Conservation (phyloP, 1,284 basidiomycete genomes). For the Schizopora paradoxa region DNA sequence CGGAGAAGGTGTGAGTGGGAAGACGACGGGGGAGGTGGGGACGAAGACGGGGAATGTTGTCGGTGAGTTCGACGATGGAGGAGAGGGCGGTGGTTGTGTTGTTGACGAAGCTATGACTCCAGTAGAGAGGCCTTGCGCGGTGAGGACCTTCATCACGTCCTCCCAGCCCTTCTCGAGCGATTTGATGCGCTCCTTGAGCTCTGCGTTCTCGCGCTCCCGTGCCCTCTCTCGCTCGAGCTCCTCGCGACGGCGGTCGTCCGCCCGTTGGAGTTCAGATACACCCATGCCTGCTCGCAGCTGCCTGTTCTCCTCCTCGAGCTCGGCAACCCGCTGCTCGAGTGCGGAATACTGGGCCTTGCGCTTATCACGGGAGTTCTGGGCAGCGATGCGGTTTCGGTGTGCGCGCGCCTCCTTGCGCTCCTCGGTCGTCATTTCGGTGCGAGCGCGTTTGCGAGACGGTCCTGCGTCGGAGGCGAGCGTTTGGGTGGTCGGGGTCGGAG, state of each 20-base stretch:
- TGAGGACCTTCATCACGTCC: conserved; percentile 66
- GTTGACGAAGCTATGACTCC: conserved; percentile 26
- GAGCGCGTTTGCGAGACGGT: conserved; percentile 62
- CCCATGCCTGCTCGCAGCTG: conserved; percentile 37
- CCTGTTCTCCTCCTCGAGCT: conserved; percentile 43
- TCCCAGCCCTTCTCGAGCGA: conserved; percentile 77
- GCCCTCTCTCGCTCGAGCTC: conserved; percentile 43
- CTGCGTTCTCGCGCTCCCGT: conserved; percentile 64
- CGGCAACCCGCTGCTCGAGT: conserved; percentile 37
- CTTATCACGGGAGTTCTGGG: conserved; percentile 78
- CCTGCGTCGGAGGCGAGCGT: conserved; percentile 28
- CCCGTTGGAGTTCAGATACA: conserved; percentile 25
- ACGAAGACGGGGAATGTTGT: conserved; percentile 31
- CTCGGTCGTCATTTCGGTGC: conserved; percentile 55
- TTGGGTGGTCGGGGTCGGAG: conserved; percentile 26
- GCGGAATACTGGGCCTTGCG: conserved; percentile 69
- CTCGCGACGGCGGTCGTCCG: conserved; percentile 25
- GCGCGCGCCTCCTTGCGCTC: conserved; percentile 79
- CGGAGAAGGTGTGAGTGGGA: conserved; percentile 28
- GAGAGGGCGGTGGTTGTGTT: conserved; percentile 23
- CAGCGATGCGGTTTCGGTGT: conserved; percentile 74
- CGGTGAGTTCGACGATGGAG: conserved; percentile 28
- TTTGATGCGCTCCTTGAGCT: conserved; percentile 66
- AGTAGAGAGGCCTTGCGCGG: conserved; percentile 55
- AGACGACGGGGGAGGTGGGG: conserved; percentile 28